Evolutionary conservation across 352 stramenopile species (phyloP), one percentile per base, ranked within the genome.

Genomic region (Peronosclerospora sorghi): DNA sequence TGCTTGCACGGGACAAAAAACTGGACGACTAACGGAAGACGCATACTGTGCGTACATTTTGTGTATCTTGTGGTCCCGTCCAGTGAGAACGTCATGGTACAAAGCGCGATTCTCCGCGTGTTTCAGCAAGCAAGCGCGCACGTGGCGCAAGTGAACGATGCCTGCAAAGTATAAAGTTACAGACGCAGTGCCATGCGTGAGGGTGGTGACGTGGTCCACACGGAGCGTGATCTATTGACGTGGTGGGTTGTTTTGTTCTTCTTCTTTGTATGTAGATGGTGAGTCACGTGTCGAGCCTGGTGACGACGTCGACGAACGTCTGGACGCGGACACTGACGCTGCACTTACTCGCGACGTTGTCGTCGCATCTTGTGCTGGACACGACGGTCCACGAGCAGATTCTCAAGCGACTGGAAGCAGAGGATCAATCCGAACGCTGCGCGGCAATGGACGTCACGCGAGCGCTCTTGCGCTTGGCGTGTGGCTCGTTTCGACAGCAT

Each of bases 81-180:
- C 35, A 78, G 69, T 54, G 54, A 69, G 1, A 73, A 51, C 17
- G 42, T 47, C 2, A 49, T 62, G 14, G 64, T 75, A 17, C 50
- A 48, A 5, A 61, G 46, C 19, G 47, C 65, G 13, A 73, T 83
- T 51, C 27, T 77, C 17, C 35, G 59, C 7, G 60, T 77, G 8
- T 79, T 77, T 19, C 59, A 65, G 20, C 40, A 46, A 13, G 44
- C 54, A 0, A 59, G 51, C 32, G 58, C 48, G 2, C 70, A 83
- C 26, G 46, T 79, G 9, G 55, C 56, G 12, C 67, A 73, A 53
- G 59, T 83, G 8, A 73, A 64, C 26, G 70, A 83, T 29, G 32
- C 53, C 1, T 41, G 46, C 15, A 83, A 83, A 55, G 68, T 77
- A 26, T 14, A 32, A 21, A 15, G 6, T 35, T 35, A 7, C 10